Evolutionary conservation across 371 early-diverging fungal species (phyloP), one percentile per base, ranked within the genome.

Genomic region (Conidiobolus incongruus): DNA sequence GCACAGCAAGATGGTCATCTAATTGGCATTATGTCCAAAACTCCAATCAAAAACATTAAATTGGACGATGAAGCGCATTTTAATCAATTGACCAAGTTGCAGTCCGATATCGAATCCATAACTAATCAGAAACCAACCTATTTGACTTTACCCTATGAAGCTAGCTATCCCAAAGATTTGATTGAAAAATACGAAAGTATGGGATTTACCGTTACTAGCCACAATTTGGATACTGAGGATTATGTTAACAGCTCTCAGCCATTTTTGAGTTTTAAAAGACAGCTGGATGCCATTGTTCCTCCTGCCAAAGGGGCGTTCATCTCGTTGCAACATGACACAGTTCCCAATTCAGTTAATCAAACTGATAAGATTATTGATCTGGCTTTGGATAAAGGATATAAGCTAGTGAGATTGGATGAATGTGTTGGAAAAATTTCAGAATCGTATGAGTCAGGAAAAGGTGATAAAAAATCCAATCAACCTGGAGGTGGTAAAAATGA

Each of bases 161-260:
- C 30, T n/a, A 20, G 16, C 4, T 43, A 33, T 34, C 26, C 26
- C 13, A 43, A 43, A 19, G 43, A 43, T 20, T 8, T 43, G 6
- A 20, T 43, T 13, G 34, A 17, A 3, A 43, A 43, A 22, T 21
- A 33, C 11, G 43, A 43, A 17, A 11, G 11, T 7, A 17, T 33
- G 34, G 43, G 43, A 21, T 43, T 43, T 17, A 43, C 21, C 12
- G 4, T 43, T 13, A 43, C 34, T 12, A 33, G 10, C 17, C 32
- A 34, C 15, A 43, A 43, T 15, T 33, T 43, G 21, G 43, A 43
- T 43, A 12, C 43, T 19, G 16, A 43, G 15, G 43, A 43, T 34
- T 43, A 43, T 17, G 11, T 43, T 3, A 15, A 30, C 34, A 40
- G n/a, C n/a, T n/a, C n/a, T n/a, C n/a, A n/a, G n/a, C n/a, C n/a